These are phyloP conservation scores for Lentinula novae-zelandiae DNA, from an alignment of 1,284 basidiomycete species.

Conservation along the genomic window DNA sequence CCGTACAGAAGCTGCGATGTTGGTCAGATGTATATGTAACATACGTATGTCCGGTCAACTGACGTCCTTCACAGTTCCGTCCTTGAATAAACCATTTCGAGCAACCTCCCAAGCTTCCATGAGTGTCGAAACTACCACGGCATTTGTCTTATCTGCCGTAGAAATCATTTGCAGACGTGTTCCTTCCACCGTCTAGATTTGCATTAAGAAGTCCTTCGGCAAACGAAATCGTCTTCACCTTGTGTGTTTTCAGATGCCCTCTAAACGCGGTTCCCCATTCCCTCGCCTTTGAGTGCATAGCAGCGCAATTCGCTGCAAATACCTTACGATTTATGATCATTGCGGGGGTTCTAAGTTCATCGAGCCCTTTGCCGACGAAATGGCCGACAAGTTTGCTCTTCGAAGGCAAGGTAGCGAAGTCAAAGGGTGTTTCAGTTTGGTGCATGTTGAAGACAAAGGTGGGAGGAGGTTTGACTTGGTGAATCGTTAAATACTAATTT, in stretches of 20 bases:
- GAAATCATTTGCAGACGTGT: slow-evolving; percentile 64
- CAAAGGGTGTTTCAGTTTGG: slow-evolving; percentile 51
- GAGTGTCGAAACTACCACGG: slow-evolving; percentile 75
- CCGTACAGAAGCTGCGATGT: slow-evolving; percentile 73
- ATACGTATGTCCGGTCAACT: slow-evolving; percentile 22
- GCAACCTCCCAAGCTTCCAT: slow-evolving; percentile 78
- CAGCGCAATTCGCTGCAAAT: slow-evolving; percentile 70
- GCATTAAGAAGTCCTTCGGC: neutral
- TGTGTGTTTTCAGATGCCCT: slow-evolving; percentile 85
- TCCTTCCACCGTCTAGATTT: slow-evolving; percentile 65
- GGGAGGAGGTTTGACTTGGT: neutral
- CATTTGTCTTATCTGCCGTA: slow-evolving; percentile 45
- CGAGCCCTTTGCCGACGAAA: slow-evolving; percentile 59
- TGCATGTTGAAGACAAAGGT: slow-evolving; percentile 3
- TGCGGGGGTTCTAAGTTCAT: slow-evolving; percentile 71
- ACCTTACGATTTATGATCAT: slow-evolving; percentile 70
- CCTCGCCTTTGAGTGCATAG: slow-evolving; percentile 63
- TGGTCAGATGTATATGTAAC: slow-evolving; percentile 7
- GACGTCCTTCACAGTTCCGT: slow-evolving; percentile 75
- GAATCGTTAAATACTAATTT: neutral
- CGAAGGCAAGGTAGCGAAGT: slow-evolving; percentile 37
- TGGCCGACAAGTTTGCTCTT: slow-evolving; percentile 55
- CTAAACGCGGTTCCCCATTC: slow-evolving; percentile 70
- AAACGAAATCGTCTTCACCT: slow-evolving; percentile 35
- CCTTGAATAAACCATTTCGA: slow-evolving; percentile 64